These are phyloP conservation scores for Calocybe indica DNA, from an alignment of 768 basidiomycete genomes.

Conservation along the genomic window DNA sequence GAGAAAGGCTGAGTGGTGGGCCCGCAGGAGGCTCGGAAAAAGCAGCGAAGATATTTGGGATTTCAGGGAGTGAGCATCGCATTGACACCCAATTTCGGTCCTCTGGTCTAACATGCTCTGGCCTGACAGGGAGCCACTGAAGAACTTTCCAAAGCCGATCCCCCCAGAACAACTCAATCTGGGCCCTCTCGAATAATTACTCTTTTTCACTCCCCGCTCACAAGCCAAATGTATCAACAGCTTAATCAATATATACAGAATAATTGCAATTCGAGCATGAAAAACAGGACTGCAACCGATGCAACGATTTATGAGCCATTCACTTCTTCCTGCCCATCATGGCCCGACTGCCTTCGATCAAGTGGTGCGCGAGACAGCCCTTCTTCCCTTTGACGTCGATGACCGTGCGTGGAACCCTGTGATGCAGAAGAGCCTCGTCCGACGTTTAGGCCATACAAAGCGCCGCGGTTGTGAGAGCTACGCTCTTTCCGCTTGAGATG, in stretches of 20 bases:
- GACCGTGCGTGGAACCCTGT: not conserved
- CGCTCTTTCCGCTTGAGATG: slow-evolving; percentile 78
- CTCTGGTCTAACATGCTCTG: not conserved
- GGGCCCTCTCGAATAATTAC: no score
- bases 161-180: not conserved
- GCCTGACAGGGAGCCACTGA: slow-evolving; percentile 38
- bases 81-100: not conserved
- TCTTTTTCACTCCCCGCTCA: no score
- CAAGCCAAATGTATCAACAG: no score
- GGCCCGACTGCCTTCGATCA: no score
- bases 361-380: no score
- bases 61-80: slow-evolving; percentile 59
- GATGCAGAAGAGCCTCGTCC: slow-evolving; percentile 8
- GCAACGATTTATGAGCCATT: no score
- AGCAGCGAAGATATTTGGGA: slow-evolving; percentile 98
- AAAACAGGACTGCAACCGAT: no score
- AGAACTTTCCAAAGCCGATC: slow-evolving; percentile 41
- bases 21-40: slow-evolving; percentile 59
- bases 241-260: no score
- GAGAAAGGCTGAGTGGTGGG: slow-evolving; percentile 94
- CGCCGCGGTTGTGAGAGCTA: slow-evolving; percentile 73
- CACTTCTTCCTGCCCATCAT: no score
- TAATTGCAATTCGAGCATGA: no score
- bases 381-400: no score
- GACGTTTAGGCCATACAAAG: slow-evolving; percentile 45